Conservation (phyloP, 495 filamentous ascomycete species). For the Penicillium longicatenatum region DNA sequence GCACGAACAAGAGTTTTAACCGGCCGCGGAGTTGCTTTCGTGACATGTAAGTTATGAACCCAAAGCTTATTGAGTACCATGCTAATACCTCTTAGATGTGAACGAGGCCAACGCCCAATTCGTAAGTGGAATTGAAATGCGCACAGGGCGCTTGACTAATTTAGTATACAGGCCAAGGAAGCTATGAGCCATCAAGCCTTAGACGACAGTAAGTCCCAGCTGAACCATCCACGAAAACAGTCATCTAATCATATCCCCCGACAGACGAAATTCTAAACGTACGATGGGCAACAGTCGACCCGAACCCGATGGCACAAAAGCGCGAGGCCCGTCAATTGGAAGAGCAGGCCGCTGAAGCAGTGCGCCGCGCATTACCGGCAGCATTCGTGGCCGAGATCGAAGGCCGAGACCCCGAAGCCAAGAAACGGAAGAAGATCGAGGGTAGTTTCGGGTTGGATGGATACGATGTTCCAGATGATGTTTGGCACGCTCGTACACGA, state of each 20-base stretch:
- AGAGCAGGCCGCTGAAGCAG: slow-evolving; percentile 97
- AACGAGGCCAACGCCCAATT: slow-evolving; percentile 89
- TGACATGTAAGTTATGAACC: slow-evolving; percentile 52
- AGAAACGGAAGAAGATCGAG: slow-evolving; percentile 87
- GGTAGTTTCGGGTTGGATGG: slow-evolving; percentile 85
- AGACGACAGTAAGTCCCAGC: slow-evolving; percentile 58
- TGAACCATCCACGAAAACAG: neutral
- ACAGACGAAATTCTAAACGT: slow-evolving; percentile 85
- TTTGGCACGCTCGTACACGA: slow-evolving; percentile 77
- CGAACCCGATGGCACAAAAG: slow-evolving; percentile 93
- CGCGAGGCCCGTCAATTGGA: slow-evolving; percentile 87
- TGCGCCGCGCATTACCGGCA: slow-evolving; percentile 84
- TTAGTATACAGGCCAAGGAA: slow-evolving; percentile 46
- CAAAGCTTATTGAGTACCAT: neutral
- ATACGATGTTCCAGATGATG: slow-evolving; percentile 92
- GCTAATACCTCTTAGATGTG: slow-evolving; percentile 33
- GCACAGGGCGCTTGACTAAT: neutral
- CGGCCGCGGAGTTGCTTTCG: slow-evolving; percentile 83
- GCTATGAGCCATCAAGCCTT: slow-evolving; percentile 87
- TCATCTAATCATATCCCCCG: neutral
- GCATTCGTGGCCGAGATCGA: slow-evolving; percentile 94
- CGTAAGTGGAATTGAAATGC: slow-evolving; percentile 28
- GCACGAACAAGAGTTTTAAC: slow-evolving; percentile 92
- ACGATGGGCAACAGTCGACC: slow-evolving; percentile 94
- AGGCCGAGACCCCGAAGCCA: slow-evolving; percentile 80